phyloP scores from a whole-genome alignment of 805 yeast genomes.

The Kazachstania bromeliacearum region DNA sequence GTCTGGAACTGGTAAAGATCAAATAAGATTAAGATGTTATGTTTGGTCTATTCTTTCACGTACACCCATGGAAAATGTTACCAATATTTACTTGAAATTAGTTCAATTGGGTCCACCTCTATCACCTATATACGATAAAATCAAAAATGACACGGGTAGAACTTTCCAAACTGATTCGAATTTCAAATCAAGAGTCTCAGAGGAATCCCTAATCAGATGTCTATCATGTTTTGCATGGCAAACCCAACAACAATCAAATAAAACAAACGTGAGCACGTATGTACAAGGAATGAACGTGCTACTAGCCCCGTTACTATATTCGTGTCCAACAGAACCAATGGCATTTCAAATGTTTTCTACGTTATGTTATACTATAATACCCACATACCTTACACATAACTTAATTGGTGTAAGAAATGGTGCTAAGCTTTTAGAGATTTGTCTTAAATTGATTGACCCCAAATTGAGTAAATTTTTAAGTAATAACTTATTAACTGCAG shows the following conservation, averaged over 20 bases:
- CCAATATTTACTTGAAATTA: conserved; percentile 45
- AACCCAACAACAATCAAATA: conserved; percentile 12
- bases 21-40: conserved; percentile 39
- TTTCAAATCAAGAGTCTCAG: conserved; percentile 61
- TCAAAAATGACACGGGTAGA: conserved; percentile 76
- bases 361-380: conserved; percentile 55
- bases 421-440: conserved; percentile 56
- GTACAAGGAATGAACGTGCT: conserved; percentile 92
- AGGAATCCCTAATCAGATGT: conserved; percentile 55
- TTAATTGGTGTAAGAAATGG: conserved; percentile 79
- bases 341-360: conserved; percentile 65
- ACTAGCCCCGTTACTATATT: conserved; percentile 72
- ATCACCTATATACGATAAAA: conserved; percentile 47
- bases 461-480: conserved; percentile 45
- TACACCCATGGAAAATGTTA: conserved; percentile 44
- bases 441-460: conserved; percentile 64
- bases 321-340: conserved; percentile 74
- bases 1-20: conserved; percentile 5
- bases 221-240: conserved; percentile 63
- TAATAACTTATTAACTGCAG: conserved; percentile 53
- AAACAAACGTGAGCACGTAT: conserved; percentile 32
- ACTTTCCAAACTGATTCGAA: conserved; percentile 66
- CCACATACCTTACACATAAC: conserved; percentile 68
- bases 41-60: conserved; percentile 75
- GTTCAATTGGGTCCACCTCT: conserved; percentile 50